A percentile compares a stretch with the other conserved stretches of the same genome.
These are phyloP conservation scores for Colletotrichum siamense DNA, from an alignment of 2,329 filamentous ascomycete genomes.

Conservation along the genomic window DNA sequence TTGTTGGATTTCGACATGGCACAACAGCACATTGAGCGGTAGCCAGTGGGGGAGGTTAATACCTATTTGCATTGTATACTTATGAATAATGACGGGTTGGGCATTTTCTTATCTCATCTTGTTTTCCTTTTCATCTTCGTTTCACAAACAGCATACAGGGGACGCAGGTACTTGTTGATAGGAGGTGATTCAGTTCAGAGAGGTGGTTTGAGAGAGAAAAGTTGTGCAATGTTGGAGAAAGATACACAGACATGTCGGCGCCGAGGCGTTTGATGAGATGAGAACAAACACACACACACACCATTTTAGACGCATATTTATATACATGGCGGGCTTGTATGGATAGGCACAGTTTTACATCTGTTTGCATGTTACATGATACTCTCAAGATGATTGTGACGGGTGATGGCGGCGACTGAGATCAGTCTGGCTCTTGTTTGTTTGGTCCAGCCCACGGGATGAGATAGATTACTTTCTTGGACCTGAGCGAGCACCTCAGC, in stretches of 20 bases:
- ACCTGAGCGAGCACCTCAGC: too few species aligned
- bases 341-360: not conserved
- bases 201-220: not conserved
- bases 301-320: not conserved
- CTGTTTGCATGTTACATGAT: not conserved
- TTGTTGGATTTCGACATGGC: not conserved
- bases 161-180: not conserved
- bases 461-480: too few species aligned
- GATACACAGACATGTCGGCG: not conserved
- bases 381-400: not conserved
- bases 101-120: not conserved
- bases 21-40: not conserved
- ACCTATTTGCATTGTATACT: conserved; percentile 8
- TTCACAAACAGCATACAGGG: not conserved
- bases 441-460: too few species aligned
- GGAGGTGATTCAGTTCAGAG: not conserved
- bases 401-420: too few species aligned
- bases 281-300: not conserved
- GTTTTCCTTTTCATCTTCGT: not conserved
- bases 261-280: not conserved
- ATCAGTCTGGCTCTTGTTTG: too few species aligned
- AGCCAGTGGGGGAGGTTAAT: not conserved
- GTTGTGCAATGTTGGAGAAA: not conserved
- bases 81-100: not conserved
- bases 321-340: not conserved